These are phyloP conservation scores for Physocladia obscura DNA, from an alignment of 192 early-diverging fungal species.

Conservation along the genomic window DNA sequence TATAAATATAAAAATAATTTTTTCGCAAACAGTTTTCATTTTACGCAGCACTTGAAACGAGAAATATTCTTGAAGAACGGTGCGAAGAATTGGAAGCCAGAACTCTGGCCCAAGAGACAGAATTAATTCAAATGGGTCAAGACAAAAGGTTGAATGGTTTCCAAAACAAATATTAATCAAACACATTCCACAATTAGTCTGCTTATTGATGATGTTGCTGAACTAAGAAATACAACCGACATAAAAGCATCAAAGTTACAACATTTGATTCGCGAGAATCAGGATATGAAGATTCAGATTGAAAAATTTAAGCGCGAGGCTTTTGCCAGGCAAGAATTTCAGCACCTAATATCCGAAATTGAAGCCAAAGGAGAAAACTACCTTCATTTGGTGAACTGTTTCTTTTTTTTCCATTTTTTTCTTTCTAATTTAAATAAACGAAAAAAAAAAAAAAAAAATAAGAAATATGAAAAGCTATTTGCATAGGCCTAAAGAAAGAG, in stretches of 20 bases:
- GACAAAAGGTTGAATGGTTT: slow-evolving; percentile 38
- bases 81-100: slow-evolving; percentile 33
- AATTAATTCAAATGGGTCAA: slow-evolving; percentile 43
- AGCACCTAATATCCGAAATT: slow-evolving; percentile 33
- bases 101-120: slow-evolving; percentile 21
- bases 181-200: slow-evolving; percentile 13
- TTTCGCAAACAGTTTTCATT: not conserved
- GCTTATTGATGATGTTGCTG: slow-evolving; percentile 46
- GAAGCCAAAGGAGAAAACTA: slow-evolving; percentile 42
- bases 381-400: slow-evolving; percentile 31
- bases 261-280: slow-evolving; percentile 24
- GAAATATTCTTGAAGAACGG: slow-evolving; percentile 37
- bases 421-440: no score
- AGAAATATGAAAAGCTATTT: slow-evolving; percentile 28
- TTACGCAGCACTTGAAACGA: slow-evolving; percentile 32
- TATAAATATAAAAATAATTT: not conserved
- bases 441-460: slow-evolving; percentile 1
- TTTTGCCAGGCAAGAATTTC: slow-evolving; percentile 29
- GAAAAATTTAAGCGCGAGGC: slow-evolving; percentile 33
- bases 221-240: slow-evolving; percentile 34
- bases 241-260: slow-evolving; percentile 28
- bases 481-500: slow-evolving; percentile 9
- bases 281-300: slow-evolving; percentile 28
- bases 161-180: not conserved
- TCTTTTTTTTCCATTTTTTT: not conserved